phyloP scores from a whole-genome alignment of 139 green algal genomes.

The Coelastrella sp. region DNA sequence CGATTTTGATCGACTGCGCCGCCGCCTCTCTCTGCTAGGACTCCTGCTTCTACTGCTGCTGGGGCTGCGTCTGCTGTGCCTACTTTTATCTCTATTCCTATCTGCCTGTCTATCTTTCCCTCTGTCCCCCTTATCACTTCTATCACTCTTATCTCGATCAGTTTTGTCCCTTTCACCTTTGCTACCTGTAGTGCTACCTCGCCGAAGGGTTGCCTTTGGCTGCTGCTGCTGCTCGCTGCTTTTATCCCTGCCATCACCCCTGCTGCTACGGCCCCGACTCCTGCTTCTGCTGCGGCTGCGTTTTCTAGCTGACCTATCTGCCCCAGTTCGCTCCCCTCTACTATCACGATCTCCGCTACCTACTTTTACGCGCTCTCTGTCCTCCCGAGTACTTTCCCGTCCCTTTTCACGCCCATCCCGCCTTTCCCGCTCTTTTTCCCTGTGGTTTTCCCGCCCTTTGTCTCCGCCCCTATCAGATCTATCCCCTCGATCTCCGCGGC shows the following conservation, averaged over 20 bases:
- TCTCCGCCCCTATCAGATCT: constrained; percentile 51
- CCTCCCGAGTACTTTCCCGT: too few species aligned
- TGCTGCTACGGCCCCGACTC: constrained; percentile 30
- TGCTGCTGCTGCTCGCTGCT: constrained; percentile 2
- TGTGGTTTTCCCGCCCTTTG: constrained; percentile 24
- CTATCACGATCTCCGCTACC: constrained; percentile 39
- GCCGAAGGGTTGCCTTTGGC: background rate
- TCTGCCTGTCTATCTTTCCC: background rate
- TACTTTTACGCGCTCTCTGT: constrained; percentile 52
- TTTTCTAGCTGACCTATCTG: background rate
- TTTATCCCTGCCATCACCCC: background rate
- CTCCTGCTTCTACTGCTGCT: constrained; percentile 14
- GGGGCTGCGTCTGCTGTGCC: background rate
- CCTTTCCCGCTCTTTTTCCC: constrained; percentile 45
- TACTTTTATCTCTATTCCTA: background rate
- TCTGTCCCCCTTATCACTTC: too few species aligned
- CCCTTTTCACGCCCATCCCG: too few species aligned
- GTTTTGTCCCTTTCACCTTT: background rate
- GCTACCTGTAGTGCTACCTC: background rate
- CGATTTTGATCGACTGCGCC: constrained; percentile 14
- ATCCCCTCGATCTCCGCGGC: background rate
- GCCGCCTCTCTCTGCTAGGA: background rate
- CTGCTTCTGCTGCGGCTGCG: constrained; percentile 26
- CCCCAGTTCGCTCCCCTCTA: background rate
- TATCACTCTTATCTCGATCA: background rate